phyloP scores from a whole-genome alignment of 768 basidiomycete genomes.

The Hygrophorus pudorinus region DNA sequence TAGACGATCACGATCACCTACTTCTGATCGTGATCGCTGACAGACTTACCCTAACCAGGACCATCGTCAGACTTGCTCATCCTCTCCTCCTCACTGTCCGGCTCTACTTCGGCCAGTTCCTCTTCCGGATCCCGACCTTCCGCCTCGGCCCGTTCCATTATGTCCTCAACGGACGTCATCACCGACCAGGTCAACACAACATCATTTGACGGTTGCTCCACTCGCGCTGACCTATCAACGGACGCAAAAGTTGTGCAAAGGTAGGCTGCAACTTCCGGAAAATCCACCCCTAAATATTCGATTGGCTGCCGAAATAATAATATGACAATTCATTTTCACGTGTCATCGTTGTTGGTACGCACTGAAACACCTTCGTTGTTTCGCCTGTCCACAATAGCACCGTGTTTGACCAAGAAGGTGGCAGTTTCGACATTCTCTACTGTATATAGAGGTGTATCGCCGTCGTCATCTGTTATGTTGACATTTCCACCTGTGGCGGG shows the following conservation, averaged over 20 bases:
- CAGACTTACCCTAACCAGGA: neutral
- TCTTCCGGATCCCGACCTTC: constrained; percentile 61
- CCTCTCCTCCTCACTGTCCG: constrained; percentile 25
- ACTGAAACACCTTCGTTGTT: constrained; percentile 76
- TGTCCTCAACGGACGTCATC: constrained; percentile 53
- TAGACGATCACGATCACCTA: constrained; percentile 9
- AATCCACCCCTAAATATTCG: constrained; percentile 62
- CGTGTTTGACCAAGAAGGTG: constrained; percentile 66
- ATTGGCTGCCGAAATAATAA: constrained; percentile 40
- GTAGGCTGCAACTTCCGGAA: constrained; percentile 54
- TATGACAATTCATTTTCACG: constrained; percentile 4
- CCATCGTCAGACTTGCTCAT: neutral
- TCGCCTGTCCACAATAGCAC: constrained; percentile 49
- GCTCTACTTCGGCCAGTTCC: constrained; percentile 49
- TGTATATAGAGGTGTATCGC: constrained; percentile 87
- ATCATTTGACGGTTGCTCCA: constrained; percentile 58
- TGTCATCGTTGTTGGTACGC: constrained; percentile 18
- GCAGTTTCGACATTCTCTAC: constrained; percentile 79
- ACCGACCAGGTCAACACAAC: constrained; percentile 64
- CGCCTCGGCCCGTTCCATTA: constrained; percentile 45
- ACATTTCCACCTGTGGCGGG: constrained; percentile 63
- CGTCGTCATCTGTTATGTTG: constrained; percentile 77
- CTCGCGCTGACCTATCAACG: constrained; percentile 24
- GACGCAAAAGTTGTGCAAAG: constrained; percentile 30
- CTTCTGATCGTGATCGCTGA: constrained; percentile 20